A percentile compares a stretch with the other conserved stretches of the same genome.
Evolutionary conservation across 2,329 filamentous ascomycete genomes (phyloP).

Genomic region (Daldinia sp.): DNA sequence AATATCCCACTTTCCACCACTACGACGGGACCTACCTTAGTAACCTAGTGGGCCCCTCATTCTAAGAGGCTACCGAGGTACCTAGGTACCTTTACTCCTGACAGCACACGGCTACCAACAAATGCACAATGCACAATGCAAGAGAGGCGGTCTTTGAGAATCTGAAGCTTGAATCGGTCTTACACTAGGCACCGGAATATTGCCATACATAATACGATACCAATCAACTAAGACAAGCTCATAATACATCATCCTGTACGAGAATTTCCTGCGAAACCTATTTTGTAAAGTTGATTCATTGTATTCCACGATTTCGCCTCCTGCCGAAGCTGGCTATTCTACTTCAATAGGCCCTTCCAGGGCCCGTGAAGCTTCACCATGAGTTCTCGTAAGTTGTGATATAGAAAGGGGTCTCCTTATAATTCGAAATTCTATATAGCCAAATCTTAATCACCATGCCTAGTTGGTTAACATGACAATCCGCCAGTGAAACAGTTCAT

Average conservation of each 20-base stretch:
- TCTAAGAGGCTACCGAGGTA: not conserved
- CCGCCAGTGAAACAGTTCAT: constrained; percentile 96
- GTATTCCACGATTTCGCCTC: not conserved
- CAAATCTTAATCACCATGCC: not conserved
- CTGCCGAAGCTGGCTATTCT: constrained; percentile 39
- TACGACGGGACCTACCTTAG: too few species aligned
- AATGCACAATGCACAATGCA: too few species aligned
- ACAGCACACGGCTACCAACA: constrained; percentile 13
- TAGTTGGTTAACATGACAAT: constrained; percentile 2
- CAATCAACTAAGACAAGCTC: not conserved
- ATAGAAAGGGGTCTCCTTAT: not conserved
- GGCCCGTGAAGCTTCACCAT: constrained; percentile 43
- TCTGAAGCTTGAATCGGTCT: not conserved
- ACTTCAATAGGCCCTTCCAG: constrained; percentile 43
- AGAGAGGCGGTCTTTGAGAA: constrained; percentile 24
- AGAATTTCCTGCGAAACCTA: constrained; percentile 5
- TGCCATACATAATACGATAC: not conserved
- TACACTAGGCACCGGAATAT: constrained; percentile 6
- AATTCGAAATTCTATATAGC: not conserved
- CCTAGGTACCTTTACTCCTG: constrained; percentile 10
- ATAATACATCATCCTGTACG: not conserved
- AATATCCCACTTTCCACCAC: not conserved
- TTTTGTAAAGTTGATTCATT: constrained; percentile 1
- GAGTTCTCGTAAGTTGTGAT: constrained; percentile 46
- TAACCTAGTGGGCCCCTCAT: too few species aligned